Evolutionary conservation across 495 filamentous ascomycete species (phyloP), one percentile per base, ranked within the genome.

Genomic region (Neurospora sp.): DNA sequence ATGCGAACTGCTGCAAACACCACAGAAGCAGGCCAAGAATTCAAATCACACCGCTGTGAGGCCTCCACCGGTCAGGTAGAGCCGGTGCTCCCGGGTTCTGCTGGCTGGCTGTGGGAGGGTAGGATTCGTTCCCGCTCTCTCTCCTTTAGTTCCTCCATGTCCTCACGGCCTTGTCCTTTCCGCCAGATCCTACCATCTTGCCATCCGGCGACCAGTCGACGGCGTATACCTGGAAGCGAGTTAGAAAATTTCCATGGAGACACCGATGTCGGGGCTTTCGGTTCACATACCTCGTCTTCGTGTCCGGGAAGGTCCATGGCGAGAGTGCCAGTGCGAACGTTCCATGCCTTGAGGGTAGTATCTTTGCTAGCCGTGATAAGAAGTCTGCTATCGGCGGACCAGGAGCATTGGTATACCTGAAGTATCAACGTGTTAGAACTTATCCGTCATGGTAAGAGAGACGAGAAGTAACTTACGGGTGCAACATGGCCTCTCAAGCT

Each of bases 341-440:
- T 93, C 94, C 95, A 98, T 5, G 95, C 90, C 80, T 99, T 99
- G 40, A 98, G 81, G 1, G 96, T 99, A 8, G 93, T 96, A 78
- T 99, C 96, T 82, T 96, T 97, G 76, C 89, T 92, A 5, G 87
- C 90, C 38, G 92, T 97, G 1, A 96, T 94, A 10, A 98, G 83
- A 35, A 97, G 83, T 16, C 94, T 85, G 22, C 91, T 94, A 80
- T 99, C 96, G 16, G 96, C 90, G 10, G 91, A 94, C 83, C 97
- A 99, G 53, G 90, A 90, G 77, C 92, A 92, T 80, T 95, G 92
- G 79, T 97, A 97, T 37, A 99, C 93, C 76, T 79, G 38, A 0
- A 38, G 10, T 31, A 12, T 11, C 1, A 44, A 14, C 1, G 12
- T n/a, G 69, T 76, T 18, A 75, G 73, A 38, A 0, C 0, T 48